phyloP scores from a whole-genome alignment of 345 rosid species.

The Melaleuca alternifolia region DNA sequence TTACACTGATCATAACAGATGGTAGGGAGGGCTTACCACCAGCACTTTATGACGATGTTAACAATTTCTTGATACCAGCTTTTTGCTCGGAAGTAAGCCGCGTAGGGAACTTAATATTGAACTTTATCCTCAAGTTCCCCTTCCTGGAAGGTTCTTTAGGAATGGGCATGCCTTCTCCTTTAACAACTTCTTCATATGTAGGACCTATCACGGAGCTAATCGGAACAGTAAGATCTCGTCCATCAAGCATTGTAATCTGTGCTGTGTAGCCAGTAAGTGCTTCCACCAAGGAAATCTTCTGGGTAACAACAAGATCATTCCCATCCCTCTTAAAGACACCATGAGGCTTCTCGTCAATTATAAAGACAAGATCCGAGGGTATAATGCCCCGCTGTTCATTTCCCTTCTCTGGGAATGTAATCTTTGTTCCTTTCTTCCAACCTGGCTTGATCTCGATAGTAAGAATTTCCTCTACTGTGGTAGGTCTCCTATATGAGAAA shows the following conservation, averaged over 20 bases:
- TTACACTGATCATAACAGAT: background rate
- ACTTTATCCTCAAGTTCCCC: conserved; percentile 78
- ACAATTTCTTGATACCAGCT: conserved; percentile 44
- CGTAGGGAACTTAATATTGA: conserved; percentile 70
- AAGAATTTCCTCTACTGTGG: conserved; percentile 58
- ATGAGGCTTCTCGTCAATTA: conserved; percentile 85
- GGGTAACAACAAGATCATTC: conserved; percentile 58
- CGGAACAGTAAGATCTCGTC: conserved; percentile 43
- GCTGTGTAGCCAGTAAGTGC: conserved; percentile 68
- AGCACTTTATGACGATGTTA: conserved; percentile 17
- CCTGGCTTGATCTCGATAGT: conserved; percentile 77
- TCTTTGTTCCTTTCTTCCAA: conserved; percentile 87
- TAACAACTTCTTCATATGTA: conserved; percentile 70
- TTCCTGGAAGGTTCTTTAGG: conserved; percentile 68
- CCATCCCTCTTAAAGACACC: conserved; percentile 73
- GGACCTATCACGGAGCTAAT: conserved; percentile 51
- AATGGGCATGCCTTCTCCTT: conserved; percentile 90
- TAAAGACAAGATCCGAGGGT: conserved; percentile 67
- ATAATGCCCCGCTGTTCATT: conserved; percentile 55
- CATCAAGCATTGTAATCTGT: conserved; percentile 61
- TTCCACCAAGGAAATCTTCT: conserved; percentile 62
- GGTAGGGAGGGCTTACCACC: background rate
- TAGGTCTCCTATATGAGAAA: conserved; percentile 42
- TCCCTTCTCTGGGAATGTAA: conserved; percentile 74
- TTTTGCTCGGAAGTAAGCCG: conserved; percentile 64